Conservation (phyloP, 257 asterid genomes). For the Capsicum chinense region DNA sequence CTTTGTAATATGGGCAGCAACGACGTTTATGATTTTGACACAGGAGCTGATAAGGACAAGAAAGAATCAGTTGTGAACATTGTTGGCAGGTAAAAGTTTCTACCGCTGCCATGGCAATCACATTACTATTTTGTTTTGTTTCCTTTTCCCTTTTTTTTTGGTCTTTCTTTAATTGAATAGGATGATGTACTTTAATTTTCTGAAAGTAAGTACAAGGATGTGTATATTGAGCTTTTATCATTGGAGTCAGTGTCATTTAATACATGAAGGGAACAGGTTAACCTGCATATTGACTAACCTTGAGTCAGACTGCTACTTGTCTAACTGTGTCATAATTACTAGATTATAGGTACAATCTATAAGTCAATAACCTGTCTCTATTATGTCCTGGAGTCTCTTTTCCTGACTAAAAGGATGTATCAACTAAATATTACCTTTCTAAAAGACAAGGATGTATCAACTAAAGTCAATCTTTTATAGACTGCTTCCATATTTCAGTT, state of each 20-base stretch:
- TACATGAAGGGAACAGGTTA: slow-evolving; percentile 19
- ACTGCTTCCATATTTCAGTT: neutral
- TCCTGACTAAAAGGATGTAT: neutral
- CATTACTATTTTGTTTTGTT: neutral
- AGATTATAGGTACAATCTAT: neutral
- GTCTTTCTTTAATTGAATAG: neutral
- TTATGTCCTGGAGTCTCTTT: slow-evolving; percentile 13
- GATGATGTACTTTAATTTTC: neutral
- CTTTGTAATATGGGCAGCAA: slow-evolving; percentile 67
- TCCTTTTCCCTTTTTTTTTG: too few species aligned
- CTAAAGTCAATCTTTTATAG: neutral
- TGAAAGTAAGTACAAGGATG: neutral
- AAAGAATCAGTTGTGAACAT: slow-evolving; percentile 91
- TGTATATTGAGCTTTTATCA: neutral
- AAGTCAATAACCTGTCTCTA: slow-evolving; percentile 19
- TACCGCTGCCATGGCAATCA: slow-evolving; percentile 14
- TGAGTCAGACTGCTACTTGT: neutral
- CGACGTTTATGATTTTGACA: slow-evolving; percentile 92
- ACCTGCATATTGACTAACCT: neutral
- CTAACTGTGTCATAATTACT: neutral
- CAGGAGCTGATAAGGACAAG: slow-evolving; percentile 94
- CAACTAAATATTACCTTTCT: neutral
- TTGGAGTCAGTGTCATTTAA: slow-evolving; percentile 14
- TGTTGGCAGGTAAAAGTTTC: slow-evolving; percentile 62
- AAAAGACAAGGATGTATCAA: neutral